Conservation (phyloP, 2,329 filamentous ascomycete species). For the Aureobasidium sp. region DNA sequence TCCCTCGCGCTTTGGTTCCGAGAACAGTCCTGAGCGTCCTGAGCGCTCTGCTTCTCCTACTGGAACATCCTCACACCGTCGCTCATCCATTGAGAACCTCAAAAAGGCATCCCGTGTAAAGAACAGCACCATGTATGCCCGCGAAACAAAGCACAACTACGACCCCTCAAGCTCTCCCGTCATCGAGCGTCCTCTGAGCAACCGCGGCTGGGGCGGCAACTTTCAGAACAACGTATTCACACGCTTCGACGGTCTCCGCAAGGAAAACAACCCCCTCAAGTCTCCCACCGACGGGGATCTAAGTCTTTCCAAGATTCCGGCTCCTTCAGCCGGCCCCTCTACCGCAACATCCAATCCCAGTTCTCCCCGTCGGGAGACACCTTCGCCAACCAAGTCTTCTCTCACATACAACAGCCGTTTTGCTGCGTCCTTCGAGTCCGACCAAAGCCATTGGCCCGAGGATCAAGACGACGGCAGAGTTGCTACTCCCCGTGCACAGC, state of each 20-base stretch:
- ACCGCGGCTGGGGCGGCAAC: constrained; percentile 48
- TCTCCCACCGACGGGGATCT: constrained; percentile 38
- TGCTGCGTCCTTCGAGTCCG: constrained; percentile 61
- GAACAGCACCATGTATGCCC: constrained; percentile 95
- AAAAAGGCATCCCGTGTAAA: constrained; percentile 93
- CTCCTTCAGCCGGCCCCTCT: not conserved
- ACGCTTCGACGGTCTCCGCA: constrained; percentile 45
- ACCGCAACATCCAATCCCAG: constrained; percentile 22
- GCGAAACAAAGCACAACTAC: constrained; percentile 88
- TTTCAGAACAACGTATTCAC: constrained; percentile 66
- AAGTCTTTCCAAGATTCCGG: constrained; percentile 44
- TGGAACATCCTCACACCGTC: constrained; percentile 56
- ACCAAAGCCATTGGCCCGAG: constrained; percentile 58
- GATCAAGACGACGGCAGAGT: constrained; percentile 50
- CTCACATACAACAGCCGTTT: constrained; percentile 59
- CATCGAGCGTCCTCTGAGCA: constrained; percentile 75
- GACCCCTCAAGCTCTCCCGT: constrained; percentile 71
- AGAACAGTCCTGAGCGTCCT: constrained; percentile 54
- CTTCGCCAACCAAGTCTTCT: constrained; percentile 86
- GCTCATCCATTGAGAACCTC: constrained; percentile 89
- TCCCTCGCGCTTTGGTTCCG: constrained; percentile 46
- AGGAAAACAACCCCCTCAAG: constrained; percentile 31
- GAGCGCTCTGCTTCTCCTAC: constrained; percentile 43
- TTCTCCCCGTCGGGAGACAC: constrained; percentile 58
- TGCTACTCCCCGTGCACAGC: constrained; percentile 59